Percentiles rank a stretch among this genome's conserved stretches.
Evolutionary conservation across 768 basidiomycete genomes (phyloP).

Genomic region (Mycena leptocephala): DNA sequence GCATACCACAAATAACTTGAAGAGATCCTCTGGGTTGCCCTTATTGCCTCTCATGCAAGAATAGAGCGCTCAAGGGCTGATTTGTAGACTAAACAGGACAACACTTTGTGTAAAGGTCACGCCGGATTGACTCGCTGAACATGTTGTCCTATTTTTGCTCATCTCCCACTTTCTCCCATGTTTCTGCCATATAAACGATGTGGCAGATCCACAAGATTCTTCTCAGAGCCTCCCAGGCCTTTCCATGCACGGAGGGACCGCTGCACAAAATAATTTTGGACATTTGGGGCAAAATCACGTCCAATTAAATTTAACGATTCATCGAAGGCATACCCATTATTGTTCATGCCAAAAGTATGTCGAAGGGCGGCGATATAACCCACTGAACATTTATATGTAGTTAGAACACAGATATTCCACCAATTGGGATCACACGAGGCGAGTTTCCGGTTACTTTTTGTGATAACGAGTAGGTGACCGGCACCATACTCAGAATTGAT

Average conservation of each 20-base stretch:
- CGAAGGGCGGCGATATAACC: too few species aligned
- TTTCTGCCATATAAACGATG: not conserved
- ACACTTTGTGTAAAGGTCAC: too few species aligned
- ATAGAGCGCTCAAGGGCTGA: not conserved
- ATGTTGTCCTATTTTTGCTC: not conserved
- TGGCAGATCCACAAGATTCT: not conserved
- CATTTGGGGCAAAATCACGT: not conserved
- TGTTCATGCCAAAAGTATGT: not conserved
- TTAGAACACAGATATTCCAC: too few species aligned
- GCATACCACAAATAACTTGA: not conserved
- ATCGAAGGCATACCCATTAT: not conserved
- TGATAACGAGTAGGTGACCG: too few species aligned
- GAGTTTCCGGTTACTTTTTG: too few species aligned
- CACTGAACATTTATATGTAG: too few species aligned
- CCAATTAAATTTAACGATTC: not conserved
- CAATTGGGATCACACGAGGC: too few species aligned
- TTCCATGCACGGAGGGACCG: not conserved
- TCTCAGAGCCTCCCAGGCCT: too few species aligned
- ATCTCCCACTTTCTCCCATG: not conserved
- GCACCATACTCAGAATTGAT: too few species aligned
- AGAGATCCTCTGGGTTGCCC: not conserved
- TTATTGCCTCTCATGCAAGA: not conserved
- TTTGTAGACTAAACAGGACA: too few species aligned
- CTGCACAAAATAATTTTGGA: too few species aligned
- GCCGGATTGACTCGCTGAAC: too few species aligned